phyloP scores from a whole-genome alignment of 2,329 filamentous ascomycete species.

The Calycina herbarum region DNA sequence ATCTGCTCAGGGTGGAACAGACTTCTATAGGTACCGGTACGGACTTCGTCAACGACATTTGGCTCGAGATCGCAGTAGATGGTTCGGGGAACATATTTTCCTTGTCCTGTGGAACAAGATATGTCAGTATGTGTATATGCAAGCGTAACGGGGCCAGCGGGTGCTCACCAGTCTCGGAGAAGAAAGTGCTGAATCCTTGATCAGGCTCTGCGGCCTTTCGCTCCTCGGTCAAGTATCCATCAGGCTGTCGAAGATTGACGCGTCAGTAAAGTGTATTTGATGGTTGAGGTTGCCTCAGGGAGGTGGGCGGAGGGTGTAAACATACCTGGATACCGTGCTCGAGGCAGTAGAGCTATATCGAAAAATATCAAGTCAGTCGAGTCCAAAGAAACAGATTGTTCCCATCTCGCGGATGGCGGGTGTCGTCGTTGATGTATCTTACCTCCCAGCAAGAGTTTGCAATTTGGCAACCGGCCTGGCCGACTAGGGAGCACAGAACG shows the following conservation, averaged over 20 bases:
- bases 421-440: constrained; percentile 46
- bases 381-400: neutral
- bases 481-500: constrained; percentile 63
- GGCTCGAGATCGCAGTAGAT: constrained; percentile 99
- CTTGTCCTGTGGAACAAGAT: constrained; percentile 66
- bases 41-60: constrained; percentile 98
- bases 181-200: constrained; percentile 99
- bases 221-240: constrained; percentile 98
- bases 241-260: constrained; percentile 62
- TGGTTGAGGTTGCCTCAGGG: neutral
- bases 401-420: neutral
- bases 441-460: constrained; percentile 99
- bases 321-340: constrained; percentile 98
- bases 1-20: constrained; percentile 99
- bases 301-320: constrained; percentile 27
- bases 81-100: constrained; percentile 97
- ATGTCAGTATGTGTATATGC: neutral
- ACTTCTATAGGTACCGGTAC: constrained; percentile 91
- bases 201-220: constrained; percentile 91
- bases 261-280: constrained; percentile 37
- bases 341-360: constrained; percentile 90
- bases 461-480: constrained; percentile 99
- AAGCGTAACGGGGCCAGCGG: neutral
- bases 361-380: constrained; percentile 33
- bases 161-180: constrained; percentile 92